Evolutionary conservation across 2,329 filamentous ascomycete genomes (phyloP).

Genomic region (Epichloe amarillans): DNA sequence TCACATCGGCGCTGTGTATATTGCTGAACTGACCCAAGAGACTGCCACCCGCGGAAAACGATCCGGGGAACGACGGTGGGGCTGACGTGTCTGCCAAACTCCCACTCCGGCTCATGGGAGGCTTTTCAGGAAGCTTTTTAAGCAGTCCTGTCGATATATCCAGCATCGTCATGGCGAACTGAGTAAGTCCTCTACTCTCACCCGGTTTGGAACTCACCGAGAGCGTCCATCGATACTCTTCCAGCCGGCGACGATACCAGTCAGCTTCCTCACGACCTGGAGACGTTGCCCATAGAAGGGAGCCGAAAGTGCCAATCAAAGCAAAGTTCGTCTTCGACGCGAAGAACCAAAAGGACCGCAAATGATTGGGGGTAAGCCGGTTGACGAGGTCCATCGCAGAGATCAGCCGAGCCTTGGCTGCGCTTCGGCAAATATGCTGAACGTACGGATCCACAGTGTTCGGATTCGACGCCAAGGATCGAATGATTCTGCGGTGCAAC

Average conservation of each 20-base stretch:
- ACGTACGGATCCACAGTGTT: constrained; percentile 59
- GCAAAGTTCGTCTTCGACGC: constrained; percentile 84
- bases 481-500: constrained; percentile 79
- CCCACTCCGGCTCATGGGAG: constrained; percentile 43
- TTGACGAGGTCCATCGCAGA: constrained; percentile 98
- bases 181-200: constrained; percentile 42
- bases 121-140: constrained; percentile 59
- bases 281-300: constrained; percentile 77
- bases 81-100: constrained; percentile 35
- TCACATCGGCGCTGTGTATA: constrained; percentile 33
- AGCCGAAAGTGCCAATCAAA: constrained; percentile 86
- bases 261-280: constrained; percentile 80
- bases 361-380: constrained; percentile 70
- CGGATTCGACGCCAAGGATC: constrained; percentile 46
- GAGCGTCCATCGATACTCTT: constrained; percentile 89
- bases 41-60: constrained; percentile 20
- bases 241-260: constrained; percentile 75
- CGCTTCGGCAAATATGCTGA: constrained; percentile 82
- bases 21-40: constrained; percentile 29
- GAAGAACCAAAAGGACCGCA: constrained; percentile 89
- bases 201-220: constrained; percentile 68
- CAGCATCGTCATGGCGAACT: constrained; percentile 66
- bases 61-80: constrained; percentile 11
- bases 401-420: constrained; percentile 86
- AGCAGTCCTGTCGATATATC: constrained; percentile 58